A percentile compares a stretch with the other conserved stretches of the same genome.
Evolutionary conservation across 1,284 basidiomycete species (phyloP).

Genomic region (Coniferiporia sulphurascens): DNA sequence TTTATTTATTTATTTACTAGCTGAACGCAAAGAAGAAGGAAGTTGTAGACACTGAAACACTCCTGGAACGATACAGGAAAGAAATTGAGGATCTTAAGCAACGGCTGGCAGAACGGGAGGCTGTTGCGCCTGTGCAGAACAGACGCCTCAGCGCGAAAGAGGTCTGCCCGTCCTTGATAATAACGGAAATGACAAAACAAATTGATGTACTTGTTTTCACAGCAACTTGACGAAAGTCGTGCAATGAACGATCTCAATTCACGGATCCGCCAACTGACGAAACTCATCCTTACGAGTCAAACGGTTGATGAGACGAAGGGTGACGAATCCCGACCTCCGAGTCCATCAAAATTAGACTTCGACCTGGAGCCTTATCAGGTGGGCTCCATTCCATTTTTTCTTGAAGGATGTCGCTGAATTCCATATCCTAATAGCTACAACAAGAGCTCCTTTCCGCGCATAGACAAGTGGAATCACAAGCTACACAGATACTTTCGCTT

Average conservation of each 20-base stretch:
- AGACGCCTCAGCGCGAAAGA: conserved; percentile 65
- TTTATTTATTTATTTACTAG: conserved; percentile 25
- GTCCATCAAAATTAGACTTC: conserved; percentile 81
- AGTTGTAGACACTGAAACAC: conserved; percentile 86
- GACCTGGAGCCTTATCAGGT: conserved; percentile 82
- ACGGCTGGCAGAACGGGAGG: conserved; percentile 63
- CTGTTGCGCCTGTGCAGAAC: conserved; percentile 38
- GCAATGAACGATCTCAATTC: conserved; percentile 78
- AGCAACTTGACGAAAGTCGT: conserved; percentile 75
- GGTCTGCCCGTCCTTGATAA: conserved; percentile 33
- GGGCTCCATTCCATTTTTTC: conserved; percentile 17
- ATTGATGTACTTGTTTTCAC: conserved; percentile 8
- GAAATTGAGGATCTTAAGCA: conserved; percentile 84
- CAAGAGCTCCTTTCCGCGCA: conserved; percentile 78
- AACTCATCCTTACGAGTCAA: conserved; percentile 81
- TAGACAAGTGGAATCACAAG: conserved; percentile 70
- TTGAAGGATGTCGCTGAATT: neutral
- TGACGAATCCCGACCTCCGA: conserved; percentile 67
- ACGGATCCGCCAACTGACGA: conserved; percentile 80
- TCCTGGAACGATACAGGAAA: conserved; percentile 86
- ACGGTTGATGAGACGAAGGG: conserved; percentile 65
- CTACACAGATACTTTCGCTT: conserved; percentile 74
- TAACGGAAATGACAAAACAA: neutral
- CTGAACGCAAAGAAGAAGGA: conserved; percentile 91
- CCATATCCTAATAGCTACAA: conserved; percentile 53